phyloP scores from a whole-genome alignment of 2,329 filamentous ascomycete genomes.

The Capronia americana region DNA sequence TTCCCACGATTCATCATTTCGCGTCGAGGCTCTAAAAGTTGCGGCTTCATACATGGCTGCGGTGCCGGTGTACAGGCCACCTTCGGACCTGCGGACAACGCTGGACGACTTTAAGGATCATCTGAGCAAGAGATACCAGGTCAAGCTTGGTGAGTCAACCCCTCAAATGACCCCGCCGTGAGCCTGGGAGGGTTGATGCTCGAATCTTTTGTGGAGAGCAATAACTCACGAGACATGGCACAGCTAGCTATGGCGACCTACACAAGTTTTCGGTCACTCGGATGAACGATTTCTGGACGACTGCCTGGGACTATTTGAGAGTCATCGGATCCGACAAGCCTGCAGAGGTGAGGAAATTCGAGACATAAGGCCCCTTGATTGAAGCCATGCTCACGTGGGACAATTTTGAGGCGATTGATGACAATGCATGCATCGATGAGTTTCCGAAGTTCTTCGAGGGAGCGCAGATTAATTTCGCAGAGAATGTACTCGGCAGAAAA shows the following conservation, averaged over 20 bases:
- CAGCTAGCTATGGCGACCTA: slow-evolving; percentile 43
- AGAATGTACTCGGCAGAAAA: slow-evolving; percentile 23
- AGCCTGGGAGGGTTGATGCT: neutral
- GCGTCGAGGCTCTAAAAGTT: no score
- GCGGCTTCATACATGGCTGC: slow-evolving; percentile 7
- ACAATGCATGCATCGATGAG: slow-evolving; percentile 45
- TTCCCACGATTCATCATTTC: no score
- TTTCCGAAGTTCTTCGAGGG: slow-evolving; percentile 49
- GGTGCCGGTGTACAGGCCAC: slow-evolving; percentile 14
- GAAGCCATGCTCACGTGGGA: neutral
- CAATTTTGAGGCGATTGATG: slow-evolving; percentile 45
- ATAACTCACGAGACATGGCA: neutral
- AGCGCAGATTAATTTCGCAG: slow-evolving; percentile 47
- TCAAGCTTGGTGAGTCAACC: slow-evolving; percentile 36
- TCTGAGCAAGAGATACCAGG: slow-evolving; percentile 18
- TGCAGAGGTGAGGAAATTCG: slow-evolving; percentile 21
- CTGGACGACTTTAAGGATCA: slow-evolving; percentile 22
- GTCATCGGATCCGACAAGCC: slow-evolving; percentile 39
- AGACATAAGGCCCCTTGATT: neutral
- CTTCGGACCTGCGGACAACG: neutral
- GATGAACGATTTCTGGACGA: slow-evolving; percentile 51
- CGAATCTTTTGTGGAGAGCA: neutral
- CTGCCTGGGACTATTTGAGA: slow-evolving; percentile 46
- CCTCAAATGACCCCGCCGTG: neutral
- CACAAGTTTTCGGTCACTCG: slow-evolving; percentile 49